Evolutionary conservation across 352 stramenopile genomes (phyloP).

Genomic region (Phytophthora niederhauseri): DNA sequence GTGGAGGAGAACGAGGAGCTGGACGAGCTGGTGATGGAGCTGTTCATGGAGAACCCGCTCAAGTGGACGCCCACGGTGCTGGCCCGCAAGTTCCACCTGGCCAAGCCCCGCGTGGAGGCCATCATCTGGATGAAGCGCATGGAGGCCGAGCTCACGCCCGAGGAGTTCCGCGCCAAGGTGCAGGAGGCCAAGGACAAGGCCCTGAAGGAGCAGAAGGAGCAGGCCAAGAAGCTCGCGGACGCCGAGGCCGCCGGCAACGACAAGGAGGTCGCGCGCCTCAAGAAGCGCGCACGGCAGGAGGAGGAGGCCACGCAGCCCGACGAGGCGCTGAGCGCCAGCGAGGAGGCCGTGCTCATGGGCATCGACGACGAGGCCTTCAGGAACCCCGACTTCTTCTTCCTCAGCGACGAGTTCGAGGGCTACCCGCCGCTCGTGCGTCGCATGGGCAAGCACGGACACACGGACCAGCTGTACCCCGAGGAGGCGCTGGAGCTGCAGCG

Average conservation of each 20-base stretch:
- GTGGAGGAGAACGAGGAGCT: conserved; percentile 74
- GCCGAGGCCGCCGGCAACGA: conserved; percentile 57
- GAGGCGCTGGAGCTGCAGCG: conserved; percentile 78
- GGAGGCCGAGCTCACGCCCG: conserved; percentile 55
- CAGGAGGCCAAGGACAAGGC: conserved; percentile 60
- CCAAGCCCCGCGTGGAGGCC: conserved; percentile 79
- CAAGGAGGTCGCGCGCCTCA: conserved; percentile 62
- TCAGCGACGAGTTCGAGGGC: conserved; percentile 85
- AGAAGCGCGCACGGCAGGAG: conserved; percentile 61
- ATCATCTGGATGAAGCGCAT: conserved; percentile 84
- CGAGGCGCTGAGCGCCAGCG: conserved; percentile 60
- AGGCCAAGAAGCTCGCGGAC: conserved; percentile 48
- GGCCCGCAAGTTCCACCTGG: conserved; percentile 71
- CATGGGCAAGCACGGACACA: conserved; percentile 81
- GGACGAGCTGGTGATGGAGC: conserved; percentile 75
- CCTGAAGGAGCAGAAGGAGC: conserved; percentile 42
- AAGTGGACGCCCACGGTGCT: conserved; percentile 88
- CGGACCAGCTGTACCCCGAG: conserved; percentile 82
- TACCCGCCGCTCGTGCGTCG: conserved; percentile 79
- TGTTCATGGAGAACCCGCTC: conserved; percentile 89
- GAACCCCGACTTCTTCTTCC: conserved; percentile 89
- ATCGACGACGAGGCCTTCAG: conserved; percentile 74
- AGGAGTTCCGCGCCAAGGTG: conserved; percentile 69
- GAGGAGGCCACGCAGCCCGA: conserved; percentile 51
- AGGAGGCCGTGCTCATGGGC: conserved; percentile 60